Conservation (phyloP, 495 filamentous ascomycete genomes). For the Parathielavia appendiculata region DNA sequence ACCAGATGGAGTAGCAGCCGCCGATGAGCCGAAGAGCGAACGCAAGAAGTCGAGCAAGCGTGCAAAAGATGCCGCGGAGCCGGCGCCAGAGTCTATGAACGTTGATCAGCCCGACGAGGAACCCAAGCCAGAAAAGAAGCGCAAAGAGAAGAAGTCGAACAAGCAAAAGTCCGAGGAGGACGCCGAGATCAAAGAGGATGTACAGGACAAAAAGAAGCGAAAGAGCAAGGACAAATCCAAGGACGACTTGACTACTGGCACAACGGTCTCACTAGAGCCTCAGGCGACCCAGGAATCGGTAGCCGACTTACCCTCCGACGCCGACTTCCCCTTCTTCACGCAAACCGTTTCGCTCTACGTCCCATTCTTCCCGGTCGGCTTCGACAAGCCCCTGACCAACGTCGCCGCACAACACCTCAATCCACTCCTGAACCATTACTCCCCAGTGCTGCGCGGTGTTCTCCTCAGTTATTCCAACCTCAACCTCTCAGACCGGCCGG, state of each 20-base stretch:
- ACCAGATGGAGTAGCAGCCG: conserved; percentile 6
- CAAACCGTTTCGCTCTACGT: conserved; percentile 47
- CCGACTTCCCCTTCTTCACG: conserved; percentile 43
- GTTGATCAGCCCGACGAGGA: conserved; percentile 23
- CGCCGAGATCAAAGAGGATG: conserved; percentile 8
- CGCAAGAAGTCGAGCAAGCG: conserved; percentile 27
- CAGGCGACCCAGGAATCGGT: conserved; percentile 11
- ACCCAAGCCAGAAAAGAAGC: conserved; percentile 18
- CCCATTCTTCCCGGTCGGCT: conserved; percentile 42
- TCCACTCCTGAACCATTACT: conserved; percentile 44
- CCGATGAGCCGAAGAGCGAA: conserved; percentile 4
- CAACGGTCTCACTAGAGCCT: neutral
- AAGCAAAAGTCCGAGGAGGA: conserved; percentile 18
- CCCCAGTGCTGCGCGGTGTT: conserved; percentile 41
- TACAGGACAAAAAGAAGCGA: conserved; percentile 22
- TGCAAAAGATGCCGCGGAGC: conserved; percentile 17
- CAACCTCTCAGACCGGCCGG: conserved; percentile 41
- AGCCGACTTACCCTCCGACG: conserved; percentile 11
- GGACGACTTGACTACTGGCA: neutral
- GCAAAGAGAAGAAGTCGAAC: conserved; percentile 34
- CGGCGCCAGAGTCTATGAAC: conserved; percentile 17
- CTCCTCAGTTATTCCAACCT: conserved; percentile 44
- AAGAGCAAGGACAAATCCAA: conserved; percentile 28
- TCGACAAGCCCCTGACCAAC: conserved; percentile 42
- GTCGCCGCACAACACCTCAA: conserved; percentile 42